A percentile compares a stretch with the other conserved stretches of the same genome.
Evolutionary conservation across 2,329 filamentous ascomycete species (phyloP).

Genomic region (Fusarium poae): DNA sequence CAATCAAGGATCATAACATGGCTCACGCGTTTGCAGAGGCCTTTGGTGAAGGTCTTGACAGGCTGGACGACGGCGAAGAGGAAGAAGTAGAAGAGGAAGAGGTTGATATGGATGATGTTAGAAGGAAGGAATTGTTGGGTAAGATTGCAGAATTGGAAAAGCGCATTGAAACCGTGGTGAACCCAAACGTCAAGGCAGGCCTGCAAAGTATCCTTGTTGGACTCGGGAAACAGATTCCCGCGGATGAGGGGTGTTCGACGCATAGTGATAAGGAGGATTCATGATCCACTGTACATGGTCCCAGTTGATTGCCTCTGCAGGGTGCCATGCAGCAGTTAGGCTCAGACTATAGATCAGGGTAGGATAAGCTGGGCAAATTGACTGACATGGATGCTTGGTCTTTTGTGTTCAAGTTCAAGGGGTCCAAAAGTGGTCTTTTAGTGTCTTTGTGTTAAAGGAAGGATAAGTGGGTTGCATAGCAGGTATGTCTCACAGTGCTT

Average conservation of each 20-base stretch:
- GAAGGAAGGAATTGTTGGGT: slow-evolving; percentile 16
- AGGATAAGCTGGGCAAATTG: no score
- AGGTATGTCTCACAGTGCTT: no score
- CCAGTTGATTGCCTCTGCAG: background rate
- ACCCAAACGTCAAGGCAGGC: slow-evolving; percentile 29
- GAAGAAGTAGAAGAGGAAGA: background rate
- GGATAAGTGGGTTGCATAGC: no score
- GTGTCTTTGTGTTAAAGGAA: no score
- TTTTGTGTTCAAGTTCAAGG: no score
- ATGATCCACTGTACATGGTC: slow-evolving; percentile 3
- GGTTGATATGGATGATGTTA: slow-evolving; percentile 3
- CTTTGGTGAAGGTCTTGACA: slow-evolving; percentile 56
- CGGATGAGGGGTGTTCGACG: background rate
- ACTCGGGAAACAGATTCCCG: slow-evolving; percentile 24
- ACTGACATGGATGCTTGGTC: no score
- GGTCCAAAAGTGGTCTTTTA: no score
- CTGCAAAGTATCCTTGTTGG: slow-evolving; percentile 25
- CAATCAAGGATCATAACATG: slow-evolving; percentile 66
- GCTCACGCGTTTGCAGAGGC: slow-evolving; percentile 64
- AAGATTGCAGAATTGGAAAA: slow-evolving; percentile 41
- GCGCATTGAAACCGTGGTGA: slow-evolving; percentile 21
- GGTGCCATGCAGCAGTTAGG: background rate
- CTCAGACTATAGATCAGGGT: background rate
- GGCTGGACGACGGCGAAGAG: background rate
- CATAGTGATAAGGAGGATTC: background rate